These are phyloP conservation scores for Diversispora epigaea DNA, from an alignment of 192 early-diverging fungal species.

Conservation along the genomic window DNA sequence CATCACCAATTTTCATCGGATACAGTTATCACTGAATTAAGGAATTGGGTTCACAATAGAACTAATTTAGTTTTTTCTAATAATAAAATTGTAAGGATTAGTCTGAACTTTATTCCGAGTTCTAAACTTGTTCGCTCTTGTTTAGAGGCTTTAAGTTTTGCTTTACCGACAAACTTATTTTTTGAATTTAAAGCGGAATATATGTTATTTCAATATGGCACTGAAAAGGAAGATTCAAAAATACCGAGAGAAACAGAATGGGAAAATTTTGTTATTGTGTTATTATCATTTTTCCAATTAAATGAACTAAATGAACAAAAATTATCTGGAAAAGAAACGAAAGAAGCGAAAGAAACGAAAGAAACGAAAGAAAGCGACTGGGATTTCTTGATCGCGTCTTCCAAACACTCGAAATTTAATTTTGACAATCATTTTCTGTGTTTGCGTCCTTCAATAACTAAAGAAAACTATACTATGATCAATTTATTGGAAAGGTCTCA, in stretches of 20 bases:
- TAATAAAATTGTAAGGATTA: conserved; percentile 32
- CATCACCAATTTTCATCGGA: not conserved
- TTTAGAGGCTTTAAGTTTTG: conserved; percentile 41
- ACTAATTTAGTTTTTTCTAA: conserved; percentile 36
- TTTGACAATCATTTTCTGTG: conserved; percentile 10
- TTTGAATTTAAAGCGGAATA: conserved; percentile 40
- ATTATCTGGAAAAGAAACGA: not conserved
- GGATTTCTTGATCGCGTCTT: not conserved
- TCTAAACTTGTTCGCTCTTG: conserved; percentile 43
- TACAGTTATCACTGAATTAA: conserved; percentile 33
- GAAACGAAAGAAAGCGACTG: conserved; percentile 5
- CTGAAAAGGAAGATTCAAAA: not conserved
- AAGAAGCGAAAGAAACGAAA: not conserved
- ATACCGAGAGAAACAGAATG: conserved; percentile 36
- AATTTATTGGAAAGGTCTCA: conserved; percentile 7
- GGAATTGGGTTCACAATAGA: conserved; percentile 43
- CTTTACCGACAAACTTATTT: conserved; percentile 36
- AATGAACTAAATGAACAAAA: not conserved
- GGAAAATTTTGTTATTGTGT: conserved; percentile 39
- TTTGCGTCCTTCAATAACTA: not conserved
- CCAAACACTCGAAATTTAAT: conserved; percentile 11
- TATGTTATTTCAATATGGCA: conserved; percentile 37
- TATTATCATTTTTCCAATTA: conserved; percentile 43
- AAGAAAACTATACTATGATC: not conserved
- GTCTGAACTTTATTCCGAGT: conserved; percentile 37